A percentile compares a stretch with the other conserved stretches of the same genome.
Evolutionary conservation across 1,284 basidiomycete species (phyloP).

Genomic region (Leccinum subspadiceum): DNA sequence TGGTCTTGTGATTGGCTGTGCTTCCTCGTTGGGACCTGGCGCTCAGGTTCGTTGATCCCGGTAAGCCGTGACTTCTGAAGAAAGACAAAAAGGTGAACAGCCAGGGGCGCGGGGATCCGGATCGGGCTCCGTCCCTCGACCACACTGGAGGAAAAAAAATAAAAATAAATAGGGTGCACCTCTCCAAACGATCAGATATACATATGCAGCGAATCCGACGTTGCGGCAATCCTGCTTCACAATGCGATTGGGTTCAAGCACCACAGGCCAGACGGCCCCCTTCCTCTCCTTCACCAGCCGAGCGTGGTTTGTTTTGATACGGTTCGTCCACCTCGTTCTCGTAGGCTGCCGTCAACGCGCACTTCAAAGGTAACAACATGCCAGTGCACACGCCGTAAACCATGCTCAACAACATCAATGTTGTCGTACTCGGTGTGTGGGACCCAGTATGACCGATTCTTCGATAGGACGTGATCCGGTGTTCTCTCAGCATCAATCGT

Average conservation of each 20-base stretch:
- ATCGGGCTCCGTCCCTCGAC: not conserved
- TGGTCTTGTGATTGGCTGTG: not conserved
- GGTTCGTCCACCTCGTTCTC: not conserved
- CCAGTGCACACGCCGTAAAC: not conserved
- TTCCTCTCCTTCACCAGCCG: not conserved
- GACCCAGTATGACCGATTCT: not conserved
- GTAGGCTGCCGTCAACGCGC: not conserved
- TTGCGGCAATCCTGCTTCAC: not conserved
- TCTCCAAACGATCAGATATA: not conserved
- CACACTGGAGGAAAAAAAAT: not conserved
- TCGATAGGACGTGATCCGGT: not conserved
- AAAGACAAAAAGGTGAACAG: not conserved
- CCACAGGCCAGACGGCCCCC: not conserved
- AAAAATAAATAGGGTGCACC: not conserved
- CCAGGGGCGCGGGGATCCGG: not conserved
- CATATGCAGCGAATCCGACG: not conserved
- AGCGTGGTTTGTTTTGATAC: not conserved
- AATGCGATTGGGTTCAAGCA: not conserved
- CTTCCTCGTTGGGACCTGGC: not conserved
- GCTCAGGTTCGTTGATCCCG: not conserved
- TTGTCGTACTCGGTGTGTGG: not conserved
- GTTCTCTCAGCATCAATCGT: not conserved
- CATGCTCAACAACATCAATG: not conserved
- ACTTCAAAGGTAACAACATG: not conserved
- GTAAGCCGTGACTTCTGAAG: not conserved